Evolutionary conservation across 148 eudicot genomes (phyloP).

Genomic region (Persicaria maculosa): DNA sequence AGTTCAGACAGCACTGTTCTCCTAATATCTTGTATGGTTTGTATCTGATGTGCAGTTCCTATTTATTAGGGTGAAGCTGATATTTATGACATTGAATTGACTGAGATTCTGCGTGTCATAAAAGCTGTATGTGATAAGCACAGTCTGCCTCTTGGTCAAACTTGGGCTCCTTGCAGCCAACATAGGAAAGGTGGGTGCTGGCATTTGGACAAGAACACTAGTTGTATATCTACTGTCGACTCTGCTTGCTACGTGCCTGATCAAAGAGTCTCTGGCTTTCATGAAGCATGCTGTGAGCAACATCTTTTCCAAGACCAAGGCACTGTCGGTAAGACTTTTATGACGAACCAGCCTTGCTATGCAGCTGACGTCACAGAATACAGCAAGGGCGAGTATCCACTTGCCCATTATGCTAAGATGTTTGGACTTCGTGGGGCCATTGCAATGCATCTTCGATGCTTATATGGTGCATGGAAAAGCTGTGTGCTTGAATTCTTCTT

Average conservation of each 20-base stretch:
- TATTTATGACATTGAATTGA: constrained; percentile 24
- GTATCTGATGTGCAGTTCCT: not conserved
- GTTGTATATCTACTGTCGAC: constrained; percentile 55
- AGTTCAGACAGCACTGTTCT: not conserved
- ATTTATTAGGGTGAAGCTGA: constrained; percentile 40
- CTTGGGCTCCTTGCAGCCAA: constrained; percentile 60
- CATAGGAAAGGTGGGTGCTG: constrained; percentile 37
- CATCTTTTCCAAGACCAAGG: constrained; percentile 62
- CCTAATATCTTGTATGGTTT: not conserved
- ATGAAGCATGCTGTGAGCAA: constrained; percentile 71
- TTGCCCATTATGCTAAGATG: constrained; percentile 69
- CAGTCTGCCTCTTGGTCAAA: constrained; percentile 59
- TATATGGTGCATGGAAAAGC: constrained; percentile 18
- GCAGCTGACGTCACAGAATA: constrained; percentile 53
- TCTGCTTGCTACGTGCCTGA: constrained; percentile 67
- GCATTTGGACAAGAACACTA: constrained; percentile 29
- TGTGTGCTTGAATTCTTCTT: constrained; percentile 75
- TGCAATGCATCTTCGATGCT: constrained; percentile 42
- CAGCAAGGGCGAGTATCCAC: constrained; percentile 65
- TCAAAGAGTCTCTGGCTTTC: constrained; percentile 50
- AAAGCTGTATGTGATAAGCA: constrained; percentile 42
- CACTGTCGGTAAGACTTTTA: constrained; percentile 65
- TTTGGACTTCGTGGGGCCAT: constrained; percentile 50
- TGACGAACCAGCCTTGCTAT: constrained; percentile 61
- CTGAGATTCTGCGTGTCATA: constrained; percentile 35